Percentiles rank a stretch among this genome's conserved stretches.
Evolutionary conservation across 2,329 filamentous ascomycete genomes (phyloP).

Genomic region (Aspergillus neotritici): DNA sequence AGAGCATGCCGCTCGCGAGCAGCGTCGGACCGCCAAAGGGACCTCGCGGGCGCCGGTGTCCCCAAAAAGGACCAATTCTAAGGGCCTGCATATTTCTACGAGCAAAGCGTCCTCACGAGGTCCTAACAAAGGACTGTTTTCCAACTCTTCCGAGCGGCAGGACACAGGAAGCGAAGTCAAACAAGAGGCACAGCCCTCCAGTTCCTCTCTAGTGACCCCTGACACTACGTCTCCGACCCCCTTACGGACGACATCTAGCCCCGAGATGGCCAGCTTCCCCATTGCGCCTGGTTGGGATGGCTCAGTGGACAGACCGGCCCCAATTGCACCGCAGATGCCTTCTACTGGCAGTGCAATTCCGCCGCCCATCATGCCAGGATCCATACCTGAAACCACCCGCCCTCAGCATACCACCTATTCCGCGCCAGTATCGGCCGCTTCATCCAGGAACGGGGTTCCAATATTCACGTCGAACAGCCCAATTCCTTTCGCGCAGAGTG

Average conservation of each 20-base stretch:
- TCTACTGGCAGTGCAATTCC: conserved; percentile 8
- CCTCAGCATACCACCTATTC: conserved; percentile 23
- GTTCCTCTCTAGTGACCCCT: conserved; percentile 1
- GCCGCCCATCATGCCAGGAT: conserved; percentile 24
- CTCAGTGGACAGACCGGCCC: not conserved
- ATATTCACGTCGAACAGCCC: conserved; percentile 44
- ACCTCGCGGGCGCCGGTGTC: conserved; percentile 18
- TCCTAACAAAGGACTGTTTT: not conserved
- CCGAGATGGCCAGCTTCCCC: not conserved
- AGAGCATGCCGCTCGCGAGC: conserved; percentile 51
- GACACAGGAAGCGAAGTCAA: not conserved
- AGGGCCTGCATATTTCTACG: not conserved
- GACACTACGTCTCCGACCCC: conserved; percentile 6
- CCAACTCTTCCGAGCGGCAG: conserved; percentile 4
- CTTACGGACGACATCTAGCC: not conserved
- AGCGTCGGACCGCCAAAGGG: conserved; percentile 24
- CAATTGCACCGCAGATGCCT: conserved; percentile 2
- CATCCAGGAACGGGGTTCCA: conserved; percentile 42
- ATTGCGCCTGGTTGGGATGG: conserved; percentile 4
- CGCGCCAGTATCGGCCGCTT: conserved; percentile 24
- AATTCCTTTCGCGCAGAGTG: conserved; percentile 37
- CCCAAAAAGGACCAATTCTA: conserved; percentile 26
- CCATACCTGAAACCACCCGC: conserved; percentile 6
- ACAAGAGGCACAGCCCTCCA: not conserved
- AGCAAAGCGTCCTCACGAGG: conserved; percentile 7